phyloP scores from a whole-genome alignment of 2,329 filamentous ascomycete genomes.

The Ophiostoma ulmi region DNA sequence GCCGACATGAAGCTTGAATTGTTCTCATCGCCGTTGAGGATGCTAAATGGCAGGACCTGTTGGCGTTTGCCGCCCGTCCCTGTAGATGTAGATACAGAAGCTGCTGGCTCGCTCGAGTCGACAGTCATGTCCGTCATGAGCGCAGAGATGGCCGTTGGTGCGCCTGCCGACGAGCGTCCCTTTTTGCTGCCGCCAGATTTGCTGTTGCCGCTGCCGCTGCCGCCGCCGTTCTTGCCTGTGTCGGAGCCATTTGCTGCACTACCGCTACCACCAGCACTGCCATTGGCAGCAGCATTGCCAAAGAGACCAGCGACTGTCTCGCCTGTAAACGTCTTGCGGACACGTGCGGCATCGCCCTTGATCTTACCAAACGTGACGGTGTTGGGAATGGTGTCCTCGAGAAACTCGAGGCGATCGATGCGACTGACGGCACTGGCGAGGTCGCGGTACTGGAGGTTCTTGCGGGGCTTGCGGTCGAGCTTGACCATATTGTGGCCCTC shows the following conservation, averaged over 20 bases:
- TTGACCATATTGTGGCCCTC: conserved; percentile 85
- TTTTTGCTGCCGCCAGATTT: conserved; percentile 13
- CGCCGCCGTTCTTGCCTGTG: neutral
- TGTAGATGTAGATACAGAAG: neutral
- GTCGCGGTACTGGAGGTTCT: conserved; percentile 95
- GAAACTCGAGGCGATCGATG: conserved; percentile 91
- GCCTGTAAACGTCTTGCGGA: conserved; percentile 2
- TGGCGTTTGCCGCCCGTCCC: conserved; percentile 22
- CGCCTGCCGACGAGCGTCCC: conserved; percentile 17
- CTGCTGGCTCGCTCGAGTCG: neutral
- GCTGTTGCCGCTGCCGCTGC: neutral
- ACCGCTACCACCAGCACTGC: neutral
- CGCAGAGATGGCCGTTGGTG: conserved; percentile 24
- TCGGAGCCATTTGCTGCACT: neutral
- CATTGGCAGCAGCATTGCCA: neutral
- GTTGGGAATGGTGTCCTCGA: conserved; percentile 83
- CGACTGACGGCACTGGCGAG: conserved; percentile 80
- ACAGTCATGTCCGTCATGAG: conserved; percentile 21
- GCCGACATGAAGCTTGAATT: conserved; percentile 4
- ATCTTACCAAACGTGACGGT: conserved; percentile 75
- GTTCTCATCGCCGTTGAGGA: conserved; percentile 22
- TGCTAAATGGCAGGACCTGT: conserved; percentile 26
- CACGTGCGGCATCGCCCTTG: conserved; percentile 54
- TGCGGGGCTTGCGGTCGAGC: conserved; percentile 81
- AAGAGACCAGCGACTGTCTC: conserved; percentile 8